phyloP scores from a whole-genome alignment of 2,329 filamentous ascomycete genomes.

The Dryadomyces sulphureus region DNA sequence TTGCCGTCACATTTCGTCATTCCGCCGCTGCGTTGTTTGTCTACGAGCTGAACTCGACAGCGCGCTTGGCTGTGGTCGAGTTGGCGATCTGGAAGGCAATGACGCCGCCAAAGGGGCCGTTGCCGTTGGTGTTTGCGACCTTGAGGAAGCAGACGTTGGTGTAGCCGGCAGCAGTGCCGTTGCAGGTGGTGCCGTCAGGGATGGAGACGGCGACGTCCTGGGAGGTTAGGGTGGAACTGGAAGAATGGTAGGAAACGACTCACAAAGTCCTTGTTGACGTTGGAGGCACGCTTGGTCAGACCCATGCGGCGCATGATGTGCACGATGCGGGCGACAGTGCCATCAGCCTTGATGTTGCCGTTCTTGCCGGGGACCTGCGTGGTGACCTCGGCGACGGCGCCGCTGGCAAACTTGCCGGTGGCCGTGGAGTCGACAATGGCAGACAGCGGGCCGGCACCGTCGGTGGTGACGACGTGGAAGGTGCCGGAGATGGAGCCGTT shows the following conservation, averaged over 20 bases:
- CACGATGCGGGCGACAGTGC: constrained; percentile 6
- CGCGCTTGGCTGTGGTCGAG: constrained; percentile 1
- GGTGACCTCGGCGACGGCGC: constrained; percentile 14
- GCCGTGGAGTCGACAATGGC: constrained; percentile 24
- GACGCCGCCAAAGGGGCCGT: constrained; percentile 26
- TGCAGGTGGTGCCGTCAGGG: constrained; percentile 24
- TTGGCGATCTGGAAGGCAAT: constrained; percentile 23
- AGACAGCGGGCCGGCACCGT: constrained; percentile 24
- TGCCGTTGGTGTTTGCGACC: constrained; percentile 24
- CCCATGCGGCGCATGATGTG: constrained; percentile 6
- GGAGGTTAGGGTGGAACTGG: constrained; percentile 17
- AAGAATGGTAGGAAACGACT: constrained; percentile 16
- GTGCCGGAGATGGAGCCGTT: constrained; percentile 20
- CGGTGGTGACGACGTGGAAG: constrained; percentile 25
- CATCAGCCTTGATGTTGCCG: constrained; percentile 17
- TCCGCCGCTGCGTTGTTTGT: no score
- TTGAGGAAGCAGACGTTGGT: constrained; percentile 26
- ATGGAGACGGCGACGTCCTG: constrained; percentile 19
- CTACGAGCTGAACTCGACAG: neutral
- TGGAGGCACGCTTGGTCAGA: constrained; percentile 12
- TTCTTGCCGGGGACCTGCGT: constrained; percentile 22
- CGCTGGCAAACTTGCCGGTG: constrained; percentile 19
- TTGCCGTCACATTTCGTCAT: neutral
- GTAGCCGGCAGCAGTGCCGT: constrained; percentile 18
- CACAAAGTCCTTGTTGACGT: constrained; percentile 15